Evolutionary conservation across 2,329 filamentous ascomycete genomes (phyloP), one percentile per base, ranked within the genome.

Genomic region (Penicillium sp.): DNA sequence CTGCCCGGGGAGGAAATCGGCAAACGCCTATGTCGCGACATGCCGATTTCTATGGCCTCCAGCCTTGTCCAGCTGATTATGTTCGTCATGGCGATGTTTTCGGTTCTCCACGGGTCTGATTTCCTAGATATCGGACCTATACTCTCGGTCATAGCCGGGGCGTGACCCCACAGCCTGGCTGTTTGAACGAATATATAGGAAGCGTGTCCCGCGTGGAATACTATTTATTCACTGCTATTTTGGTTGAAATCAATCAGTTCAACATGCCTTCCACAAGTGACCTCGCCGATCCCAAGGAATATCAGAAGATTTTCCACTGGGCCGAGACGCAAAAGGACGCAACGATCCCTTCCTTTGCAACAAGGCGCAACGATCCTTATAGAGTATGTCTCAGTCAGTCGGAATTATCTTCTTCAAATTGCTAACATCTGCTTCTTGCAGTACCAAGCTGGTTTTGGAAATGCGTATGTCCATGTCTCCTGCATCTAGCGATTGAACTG

Each of bases 281-380:
- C 2, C 50, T 65, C 7, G 49, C 64, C 2, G 62, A 66, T 45
- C 62, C 66, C 40, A 32, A 63, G 37, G 74, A 78, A 38, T 78
- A 78, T 54, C 75, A 78, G 46, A 74, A 76, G 44, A 75, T 78
- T 57, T 78, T 78, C 52, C 76, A 78, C 60, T 82, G 80, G 80
- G 80, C 79, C 0, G 78, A 81, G 60, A 81, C 79, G n/a, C 80
- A 82, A 56, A 75, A 81, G 59, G 73, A 82, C 60, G 80, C 75
- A 0, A 59, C 70, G 0, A 74, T 81, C 24, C 79, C 78, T 9
- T 80, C 78, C 0, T 82, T 82, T 56, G 72, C 67, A 3, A 74
- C 70, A 52, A 75, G 73, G 64, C 78, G 66, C 66, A 82, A 79
- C 54, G 77, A 80, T 60, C 77, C 77, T 31, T 80, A 80, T 61